A percentile compares a stretch with the other conserved stretches of the same genome.
Conservation (phyloP, 805 yeast genomes). For the Candida tibetensis region DNA sequence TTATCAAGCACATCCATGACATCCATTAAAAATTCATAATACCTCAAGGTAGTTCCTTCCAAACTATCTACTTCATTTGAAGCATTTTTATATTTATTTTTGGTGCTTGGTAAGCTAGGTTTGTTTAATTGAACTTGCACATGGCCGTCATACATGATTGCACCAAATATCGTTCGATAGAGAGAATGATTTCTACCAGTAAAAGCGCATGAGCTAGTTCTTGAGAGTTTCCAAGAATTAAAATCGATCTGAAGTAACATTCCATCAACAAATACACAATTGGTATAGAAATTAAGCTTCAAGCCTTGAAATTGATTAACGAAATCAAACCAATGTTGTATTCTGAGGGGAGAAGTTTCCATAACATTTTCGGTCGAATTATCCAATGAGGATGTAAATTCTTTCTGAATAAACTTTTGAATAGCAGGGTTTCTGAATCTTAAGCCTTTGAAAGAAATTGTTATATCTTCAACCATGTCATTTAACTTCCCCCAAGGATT, state of each 20-base stretch:
- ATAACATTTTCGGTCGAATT: neutral
- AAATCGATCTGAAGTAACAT: constrained; percentile 13
- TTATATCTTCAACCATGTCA: too few species aligned
- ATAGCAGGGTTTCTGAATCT: neutral
- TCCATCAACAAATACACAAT: constrained; percentile 14
- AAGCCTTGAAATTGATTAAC: too few species aligned
- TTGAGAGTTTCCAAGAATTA: constrained; percentile 11
- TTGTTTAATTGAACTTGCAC: constrained; percentile 10
- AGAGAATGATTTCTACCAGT: constrained; percentile 6
- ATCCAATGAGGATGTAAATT: neutral
- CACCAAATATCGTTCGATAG: constrained; percentile 9
- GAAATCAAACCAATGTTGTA: constrained; percentile 1
- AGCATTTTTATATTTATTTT: too few species aligned
- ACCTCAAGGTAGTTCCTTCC: constrained; percentile 10
- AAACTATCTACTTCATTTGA: constrained; percentile 4
- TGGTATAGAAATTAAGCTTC: too few species aligned
- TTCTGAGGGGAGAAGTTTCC: neutral
- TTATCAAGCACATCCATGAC: constrained; percentile 8
- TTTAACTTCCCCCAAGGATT: too few species aligned
- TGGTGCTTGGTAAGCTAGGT: constrained; percentile 5
- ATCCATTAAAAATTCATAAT: constrained; percentile 11
- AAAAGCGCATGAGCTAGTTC: too few species aligned
- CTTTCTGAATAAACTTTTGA: neutral
- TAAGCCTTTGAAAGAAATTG: neutral
- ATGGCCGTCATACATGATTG: constrained; percentile 3